Evolutionary conservation across 225 moss, liverwort and hornwort genomes (phyloP), one percentile per base, ranked within the genome.

Genomic region (Lunularia cruciata): DNA sequence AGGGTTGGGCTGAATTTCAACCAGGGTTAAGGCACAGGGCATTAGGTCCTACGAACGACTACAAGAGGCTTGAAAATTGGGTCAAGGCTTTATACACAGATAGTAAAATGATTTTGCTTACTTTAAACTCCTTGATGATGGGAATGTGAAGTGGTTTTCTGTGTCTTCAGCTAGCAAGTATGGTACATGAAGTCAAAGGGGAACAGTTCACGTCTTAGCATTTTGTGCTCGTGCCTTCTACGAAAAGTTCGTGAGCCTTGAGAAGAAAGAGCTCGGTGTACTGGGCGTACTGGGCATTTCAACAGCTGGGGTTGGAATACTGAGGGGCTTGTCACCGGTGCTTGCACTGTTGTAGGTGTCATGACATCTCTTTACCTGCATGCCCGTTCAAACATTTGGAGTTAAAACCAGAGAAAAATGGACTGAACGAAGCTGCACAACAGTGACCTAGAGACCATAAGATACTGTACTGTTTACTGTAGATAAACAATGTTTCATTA

Each of bases 291-390:
- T 19, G 18, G 85, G 77, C 33, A 81, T 73, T 64, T 91, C 89
- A 35, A 86, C 87, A 63, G 80, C 87, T 28, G 80, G 75, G 49
- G 86, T 81, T 75, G 84, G 84, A 49, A 87, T 81, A 40, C 88
- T 84, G 12, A 89, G 77, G 26, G 89, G 87, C 57, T 70, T 74
- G 38, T 80, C 89, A 60, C 69, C 76, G 23, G 63, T 73, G 28
- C 77, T 67, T 70, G 84, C 83, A 70, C 74, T 86, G 75, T 66
- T 85, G 79, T 96, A 96, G 3, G 87, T 76, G 42, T 92, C 96
- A 58, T 96, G 92, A 75, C 96, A 96, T 55, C 90, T 79, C 18
- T 87, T 86, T 75, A 95, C 69, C 84, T 82, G 78, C 75, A 48
- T 25, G n/a, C 26, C 23, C 25, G 6, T 26, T 30, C 8, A 4